phyloP scores from a whole-genome alignment of 768 basidiomycete genomes.

The Macrolepiota dolichaula region DNA sequence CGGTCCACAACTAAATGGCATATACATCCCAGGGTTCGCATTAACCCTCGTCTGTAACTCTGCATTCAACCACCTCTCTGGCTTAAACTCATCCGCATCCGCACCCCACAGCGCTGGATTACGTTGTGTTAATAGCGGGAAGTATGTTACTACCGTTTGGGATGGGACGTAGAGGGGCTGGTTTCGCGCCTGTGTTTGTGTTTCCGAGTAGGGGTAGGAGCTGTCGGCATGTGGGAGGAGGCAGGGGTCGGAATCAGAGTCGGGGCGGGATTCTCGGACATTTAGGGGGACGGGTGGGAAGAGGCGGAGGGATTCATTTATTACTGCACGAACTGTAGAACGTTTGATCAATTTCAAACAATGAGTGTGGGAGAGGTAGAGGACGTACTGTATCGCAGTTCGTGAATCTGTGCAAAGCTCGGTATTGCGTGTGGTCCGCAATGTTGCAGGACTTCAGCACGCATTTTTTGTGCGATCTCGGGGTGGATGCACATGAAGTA shows the following conservation, averaged over 20 bases:
- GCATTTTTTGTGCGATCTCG: conserved; percentile 46
- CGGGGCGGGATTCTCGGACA: conserved; percentile 51
- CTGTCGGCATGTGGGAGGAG: conserved; percentile 49
- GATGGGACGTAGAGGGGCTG: conserved; percentile 58
- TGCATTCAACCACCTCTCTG: conserved; percentile 73
- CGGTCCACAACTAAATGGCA: conserved; percentile 74
- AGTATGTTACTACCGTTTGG: conserved; percentile 53
- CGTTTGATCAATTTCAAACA: conserved; percentile 4
- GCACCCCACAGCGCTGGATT: conserved; percentile 68
- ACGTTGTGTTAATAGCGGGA: conserved; percentile 64
- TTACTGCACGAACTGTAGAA: conserved; percentile 62
- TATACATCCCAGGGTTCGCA: conserved; percentile 64
- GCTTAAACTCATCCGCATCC: conserved; percentile 76
- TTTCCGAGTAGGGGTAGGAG: conserved; percentile 32
- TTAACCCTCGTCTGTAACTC: conserved; percentile 46
- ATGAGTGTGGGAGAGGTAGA: not conserved
- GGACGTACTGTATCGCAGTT: conserved; percentile 61
- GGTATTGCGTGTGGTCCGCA: conserved; percentile 47
- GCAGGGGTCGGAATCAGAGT: conserved; percentile 27
- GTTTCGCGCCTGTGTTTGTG: conserved; percentile 16
- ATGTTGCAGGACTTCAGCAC: conserved; percentile 56
- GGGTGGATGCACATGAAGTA: conserved; percentile 72
- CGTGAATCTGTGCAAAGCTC: conserved; percentile 52
- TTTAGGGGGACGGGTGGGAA: conserved; percentile 82
- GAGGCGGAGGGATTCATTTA: conserved; percentile 75